Percentiles rank a stretch among this genome's conserved stretches.
These are phyloP conservation scores for Citeromyces nyonsensis DNA, from an alignment of 805 yeast species.

Conservation along the genomic window DNA sequence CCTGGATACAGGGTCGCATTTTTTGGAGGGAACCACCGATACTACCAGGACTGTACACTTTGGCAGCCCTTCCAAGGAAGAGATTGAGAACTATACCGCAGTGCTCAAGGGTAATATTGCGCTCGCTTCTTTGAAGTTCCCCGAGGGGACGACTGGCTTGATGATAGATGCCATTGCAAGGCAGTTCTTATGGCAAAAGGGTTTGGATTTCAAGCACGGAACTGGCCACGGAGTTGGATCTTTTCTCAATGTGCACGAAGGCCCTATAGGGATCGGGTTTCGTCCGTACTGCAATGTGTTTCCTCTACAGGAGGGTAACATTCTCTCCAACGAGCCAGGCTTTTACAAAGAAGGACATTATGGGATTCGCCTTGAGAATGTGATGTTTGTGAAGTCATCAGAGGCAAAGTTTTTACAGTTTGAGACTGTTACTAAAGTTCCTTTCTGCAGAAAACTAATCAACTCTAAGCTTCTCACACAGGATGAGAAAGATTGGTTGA, in stretches of 20 bases:
- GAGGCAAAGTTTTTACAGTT: conserved; percentile 28
- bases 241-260: conserved; percentile 85
- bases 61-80: conserved; percentile 36
- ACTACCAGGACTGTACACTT: conserved; percentile 82
- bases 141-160: conserved; percentile 60
- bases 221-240: conserved; percentile 98
- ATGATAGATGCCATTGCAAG: conserved; percentile 74
- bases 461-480: conserved; percentile 22
- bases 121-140: conserved; percentile 67
- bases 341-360: conserved; percentile 42
- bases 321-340: conserved; percentile 49
- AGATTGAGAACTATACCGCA: conserved; percentile 55
- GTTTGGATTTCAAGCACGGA: conserved; percentile 84
- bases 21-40: conserved; percentile 89
- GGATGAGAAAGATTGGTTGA: conserved; percentile 34
- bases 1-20: conserved; percentile 88
- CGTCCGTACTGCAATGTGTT: conserved; percentile 29
- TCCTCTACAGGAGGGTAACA: conserved; percentile 32
- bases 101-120: conserved; percentile 90
- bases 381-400: conserved; percentile 27
- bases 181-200: conserved; percentile 66
- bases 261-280: conserved; percentile 74
- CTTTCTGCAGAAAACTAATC: conserved; percentile 37
- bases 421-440: conserved; percentile 42
- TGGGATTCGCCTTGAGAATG: conserved; percentile 40